Conservation (phyloP, 1,139 yeast genomes). For the Pichia sp. region DNA sequence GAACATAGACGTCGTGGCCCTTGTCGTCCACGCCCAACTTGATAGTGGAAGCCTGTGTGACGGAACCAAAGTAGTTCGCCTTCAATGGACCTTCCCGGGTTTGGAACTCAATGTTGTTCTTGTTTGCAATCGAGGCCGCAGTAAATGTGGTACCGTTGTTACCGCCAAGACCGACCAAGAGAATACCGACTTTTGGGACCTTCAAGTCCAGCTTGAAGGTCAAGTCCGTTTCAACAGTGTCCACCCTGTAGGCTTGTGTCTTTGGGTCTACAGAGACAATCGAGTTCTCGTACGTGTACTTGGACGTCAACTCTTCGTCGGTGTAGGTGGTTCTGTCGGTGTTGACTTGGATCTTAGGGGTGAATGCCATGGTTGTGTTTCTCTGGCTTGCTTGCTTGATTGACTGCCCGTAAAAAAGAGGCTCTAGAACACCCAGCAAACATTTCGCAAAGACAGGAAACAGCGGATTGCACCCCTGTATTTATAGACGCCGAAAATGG, state of each 20-base stretch:
- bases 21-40: slow-evolving; percentile 79
- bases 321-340: slow-evolving; percentile 58
- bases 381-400: neutral
- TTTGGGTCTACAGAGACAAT: slow-evolving; percentile 49
- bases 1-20: slow-evolving; percentile 88
- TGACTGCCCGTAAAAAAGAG: too few relatives aligned
- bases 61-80: slow-evolving; percentile 94
- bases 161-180: slow-evolving; percentile 95
- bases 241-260: slow-evolving; percentile 47
- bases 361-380: slow-evolving; percentile 16
- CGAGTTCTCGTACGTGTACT: slow-evolving; percentile 69
- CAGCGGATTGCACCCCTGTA: neutral
- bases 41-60: slow-evolving; percentile 87
- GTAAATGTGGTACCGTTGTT: slow-evolving; percentile 92
- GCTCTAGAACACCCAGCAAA: too few relatives aligned
- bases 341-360: slow-evolving; percentile 50
- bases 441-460: too few relatives aligned
- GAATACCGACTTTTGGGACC: slow-evolving; percentile 81
- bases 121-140: slow-evolving; percentile 83
- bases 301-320: slow-evolving; percentile 59
- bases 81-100: slow-evolving; percentile 76
- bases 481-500: neutral
- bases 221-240: slow-evolving; percentile 69
- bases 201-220: slow-evolving; percentile 81
- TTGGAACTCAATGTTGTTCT: slow-evolving; percentile 69